Conservation (phyloP, 768 basidiomycete genomes). For the Lactifluus volemus region DNA sequence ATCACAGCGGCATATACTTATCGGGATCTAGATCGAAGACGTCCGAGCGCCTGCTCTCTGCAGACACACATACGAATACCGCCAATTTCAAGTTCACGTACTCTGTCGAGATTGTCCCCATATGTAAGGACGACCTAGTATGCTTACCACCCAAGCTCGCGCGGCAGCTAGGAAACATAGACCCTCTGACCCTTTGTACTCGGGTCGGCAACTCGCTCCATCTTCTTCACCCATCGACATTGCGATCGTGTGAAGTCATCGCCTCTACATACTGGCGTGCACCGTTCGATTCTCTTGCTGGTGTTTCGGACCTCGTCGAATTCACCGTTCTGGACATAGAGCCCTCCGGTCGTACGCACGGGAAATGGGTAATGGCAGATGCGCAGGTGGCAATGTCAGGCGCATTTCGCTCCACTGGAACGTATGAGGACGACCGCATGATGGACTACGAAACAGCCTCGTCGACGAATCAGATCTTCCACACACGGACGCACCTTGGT, state of each 20-base stretch:
- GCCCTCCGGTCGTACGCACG: conserved; percentile 59
- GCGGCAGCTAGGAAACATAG: conserved; percentile 77
- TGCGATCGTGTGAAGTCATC: conserved; percentile 75
- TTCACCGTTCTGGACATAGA: conserved; percentile 95
- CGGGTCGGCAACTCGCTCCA: conserved; percentile 91
- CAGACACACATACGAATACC: conserved; percentile 86
- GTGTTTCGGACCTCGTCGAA: conserved; percentile 79
- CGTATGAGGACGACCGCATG: conserved; percentile 32
- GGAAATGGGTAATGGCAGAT: conserved; percentile 77
- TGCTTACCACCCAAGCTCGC: conserved; percentile 82
- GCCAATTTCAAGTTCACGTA: conserved; percentile 97
- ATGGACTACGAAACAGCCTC: conserved; percentile 57
- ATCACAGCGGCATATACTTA: background rate
- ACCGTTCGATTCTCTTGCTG: conserved; percentile 79
- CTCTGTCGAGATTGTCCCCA: conserved; percentile 92
- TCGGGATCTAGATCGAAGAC: conserved; percentile 60
- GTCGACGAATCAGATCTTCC: conserved; percentile 69
- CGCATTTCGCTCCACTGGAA: conserved; percentile 54
- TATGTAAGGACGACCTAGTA: conserved; percentile 97
- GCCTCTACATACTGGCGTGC: conserved; percentile 83
- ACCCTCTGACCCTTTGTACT: conserved; percentile 76
- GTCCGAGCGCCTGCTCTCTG: conserved; percentile 89
- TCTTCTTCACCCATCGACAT: conserved; percentile 80
- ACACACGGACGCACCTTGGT: conserved; percentile 95
- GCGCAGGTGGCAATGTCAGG: conserved; percentile 85